phyloP scores from a whole-genome alignment of 352 stramenopile genomes.

The Stramenopiles sp. region DNA sequence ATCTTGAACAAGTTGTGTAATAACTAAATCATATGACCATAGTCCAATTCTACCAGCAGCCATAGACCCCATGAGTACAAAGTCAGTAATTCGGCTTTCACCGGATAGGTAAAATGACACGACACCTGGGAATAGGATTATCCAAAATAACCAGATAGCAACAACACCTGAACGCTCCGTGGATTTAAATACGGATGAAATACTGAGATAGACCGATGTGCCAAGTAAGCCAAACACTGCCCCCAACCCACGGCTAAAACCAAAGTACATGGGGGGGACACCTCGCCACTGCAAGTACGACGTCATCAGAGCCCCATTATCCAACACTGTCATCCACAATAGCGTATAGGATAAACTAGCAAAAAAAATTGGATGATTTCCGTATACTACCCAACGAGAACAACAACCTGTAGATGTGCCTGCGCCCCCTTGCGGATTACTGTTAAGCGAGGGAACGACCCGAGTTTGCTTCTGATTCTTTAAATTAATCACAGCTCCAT shows the following conservation, averaged over 20 bases:
- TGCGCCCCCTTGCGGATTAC: too few relatives aligned
- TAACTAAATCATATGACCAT: conserved; percentile 36
- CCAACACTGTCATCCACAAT: conserved; percentile 40
- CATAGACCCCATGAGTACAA: conserved; percentile 35
- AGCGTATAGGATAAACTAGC: conserved; percentile 35
- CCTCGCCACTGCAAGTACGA: conserved; percentile 42
- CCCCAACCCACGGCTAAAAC: conserved; percentile 29
- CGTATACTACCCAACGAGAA: conserved; percentile 22
- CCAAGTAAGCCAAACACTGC: conserved; percentile 33
- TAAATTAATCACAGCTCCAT: background rate
- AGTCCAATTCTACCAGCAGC: conserved; percentile 36
- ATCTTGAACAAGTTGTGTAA: conserved; percentile 48
- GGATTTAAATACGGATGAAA: background rate
- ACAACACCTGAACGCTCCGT: conserved; percentile 31
- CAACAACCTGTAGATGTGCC: background rate
- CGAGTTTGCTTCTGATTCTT: background rate
- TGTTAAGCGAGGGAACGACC: background rate
- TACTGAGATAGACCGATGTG: conserved; percentile 27
- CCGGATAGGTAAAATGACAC: conserved; percentile 30
- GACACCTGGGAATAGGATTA: conserved; percentile 31
- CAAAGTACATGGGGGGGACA: conserved; percentile 24
- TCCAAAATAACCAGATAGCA: conserved; percentile 41
- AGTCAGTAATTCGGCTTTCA: conserved; percentile 34
- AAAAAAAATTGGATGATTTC: conserved; percentile 35
- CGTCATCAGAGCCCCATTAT: conserved; percentile 32